Percentiles rank a stretch among this genome's conserved stretches.
phyloP scores from a whole-genome alignment of 1,284 basidiomycete species.

The Sporisorium scitamineum region DNA sequence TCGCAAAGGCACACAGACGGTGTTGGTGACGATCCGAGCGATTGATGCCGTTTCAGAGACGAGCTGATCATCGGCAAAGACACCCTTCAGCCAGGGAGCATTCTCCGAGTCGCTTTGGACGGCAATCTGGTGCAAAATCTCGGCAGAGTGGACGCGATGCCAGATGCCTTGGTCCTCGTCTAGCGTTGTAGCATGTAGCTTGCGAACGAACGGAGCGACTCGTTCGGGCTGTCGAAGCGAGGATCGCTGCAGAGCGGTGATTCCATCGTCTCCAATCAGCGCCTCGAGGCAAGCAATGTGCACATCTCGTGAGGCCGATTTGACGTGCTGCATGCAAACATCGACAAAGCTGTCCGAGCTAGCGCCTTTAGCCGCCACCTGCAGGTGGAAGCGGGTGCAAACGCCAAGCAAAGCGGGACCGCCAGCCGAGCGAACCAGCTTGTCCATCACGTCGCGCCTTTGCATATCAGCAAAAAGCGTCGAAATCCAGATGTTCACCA shows the following conservation, averaged over 20 bases:
- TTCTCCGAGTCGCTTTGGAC: conserved; percentile 7
- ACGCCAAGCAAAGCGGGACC: conserved; percentile 33
- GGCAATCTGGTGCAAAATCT: conserved; percentile 30
- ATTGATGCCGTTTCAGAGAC: conserved; percentile 14
- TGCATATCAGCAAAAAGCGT: conserved; percentile 18
- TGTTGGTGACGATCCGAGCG: conserved; percentile 22
- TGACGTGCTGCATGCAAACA: conserved; percentile 14
- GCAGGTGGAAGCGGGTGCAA: conserved; percentile 31
- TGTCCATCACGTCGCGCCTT: conserved; percentile 15
- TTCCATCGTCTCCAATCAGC: conserved; percentile 33
- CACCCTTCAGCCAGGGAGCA: conserved; percentile 13
- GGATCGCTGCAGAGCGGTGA: conserved; percentile 20
- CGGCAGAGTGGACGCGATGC: conserved; percentile 43
- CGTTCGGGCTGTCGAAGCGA: conserved; percentile 12
- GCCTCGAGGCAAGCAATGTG: conserved; percentile 39
- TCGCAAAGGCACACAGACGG: conserved; percentile 40
- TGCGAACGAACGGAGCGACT: conserved; percentile 12
- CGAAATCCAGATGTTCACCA: conserved; percentile 21
- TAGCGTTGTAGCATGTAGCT: conserved; percentile 25
- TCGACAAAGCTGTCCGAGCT: conserved; percentile 18
- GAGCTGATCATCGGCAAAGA: conserved; percentile 10
- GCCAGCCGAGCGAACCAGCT: conserved; percentile 17
- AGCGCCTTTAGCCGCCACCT: conserved; percentile 13
- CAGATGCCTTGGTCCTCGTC: conserved; percentile 39
- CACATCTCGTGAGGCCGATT: conserved; percentile 21